phyloP scores from a whole-genome alignment of 805 yeast genomes.

The Candida odintsovae region DNA sequence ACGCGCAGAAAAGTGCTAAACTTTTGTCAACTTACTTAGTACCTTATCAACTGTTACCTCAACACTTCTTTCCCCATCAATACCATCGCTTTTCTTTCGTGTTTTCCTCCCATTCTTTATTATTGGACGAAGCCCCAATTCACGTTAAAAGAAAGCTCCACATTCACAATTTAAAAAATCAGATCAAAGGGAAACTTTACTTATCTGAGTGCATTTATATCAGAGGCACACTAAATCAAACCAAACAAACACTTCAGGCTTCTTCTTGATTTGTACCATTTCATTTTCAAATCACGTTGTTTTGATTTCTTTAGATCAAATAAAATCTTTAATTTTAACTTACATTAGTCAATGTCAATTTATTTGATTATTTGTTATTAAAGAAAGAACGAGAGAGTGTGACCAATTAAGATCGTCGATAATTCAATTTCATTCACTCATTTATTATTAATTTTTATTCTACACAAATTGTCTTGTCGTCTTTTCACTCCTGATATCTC shows the following conservation, averaged over 20 bases:
- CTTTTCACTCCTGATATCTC: not conserved
- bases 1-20: not conserved
- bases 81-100: too few relatives aligned
- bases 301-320: not conserved
- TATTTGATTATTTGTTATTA: not conserved
- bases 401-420: not conserved
- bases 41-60: too few relatives aligned
- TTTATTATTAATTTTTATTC: not conserved
- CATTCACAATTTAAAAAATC: too few relatives aligned
- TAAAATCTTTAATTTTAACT: not conserved
- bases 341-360: not conserved
- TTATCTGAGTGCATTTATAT: not conserved
- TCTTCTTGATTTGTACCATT: too few relatives aligned
- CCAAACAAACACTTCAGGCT: too few relatives aligned
- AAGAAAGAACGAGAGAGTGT: not conserved
- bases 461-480: not conserved
- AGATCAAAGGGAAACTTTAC: too few relatives aligned
- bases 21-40: not conserved
- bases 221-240: too few relatives aligned
- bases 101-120: too few relatives aligned
- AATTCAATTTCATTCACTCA: slow-evolving; percentile 5
- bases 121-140: too few relatives aligned
- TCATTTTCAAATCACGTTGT: not conserved
- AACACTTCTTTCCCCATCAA: not conserved
- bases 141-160: too few relatives aligned